Evolutionary conservation across 371 early-diverging fungal genomes (phyloP).

Genomic region (Capillidium heterosporum): DNA sequence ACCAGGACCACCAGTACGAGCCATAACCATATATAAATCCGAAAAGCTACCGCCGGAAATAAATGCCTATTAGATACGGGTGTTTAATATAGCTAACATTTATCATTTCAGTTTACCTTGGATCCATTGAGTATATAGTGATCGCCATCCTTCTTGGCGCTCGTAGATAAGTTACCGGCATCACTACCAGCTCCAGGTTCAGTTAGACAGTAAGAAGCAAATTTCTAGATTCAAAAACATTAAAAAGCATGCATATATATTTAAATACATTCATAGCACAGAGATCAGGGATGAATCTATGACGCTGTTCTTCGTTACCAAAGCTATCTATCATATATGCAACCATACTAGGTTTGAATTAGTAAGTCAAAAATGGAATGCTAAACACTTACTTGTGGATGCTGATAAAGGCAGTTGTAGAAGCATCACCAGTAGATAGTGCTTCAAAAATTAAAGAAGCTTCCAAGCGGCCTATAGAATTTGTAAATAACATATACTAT

Average conservation of each 20-base stretch:
- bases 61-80: slow-evolving; percentile 20
- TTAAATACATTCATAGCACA: slow-evolving; percentile 18
- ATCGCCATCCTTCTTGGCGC: slow-evolving; percentile 44
- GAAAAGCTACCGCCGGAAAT: slow-evolving; percentile 37
- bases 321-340: slow-evolving; percentile 41
- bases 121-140: slow-evolving; percentile 58
- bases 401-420: slow-evolving; percentile 35
- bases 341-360: slow-evolving; percentile 18
- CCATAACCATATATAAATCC: slow-evolving; percentile 42
- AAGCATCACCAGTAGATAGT: slow-evolving; percentile 27
- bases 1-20: slow-evolving; percentile 31
- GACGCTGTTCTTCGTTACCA: slow-evolving; percentile 22
- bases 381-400: slow-evolving; percentile 26
- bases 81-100: background rate
- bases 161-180: slow-evolving; percentile 41
- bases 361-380: background rate
- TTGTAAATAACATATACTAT: background rate
- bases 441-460: slow-evolving; percentile 35
- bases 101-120: slow-evolving; percentile 17
- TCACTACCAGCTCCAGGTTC: slow-evolving; percentile 69
- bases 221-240: slow-evolving; percentile 1
- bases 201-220: slow-evolving; percentile 44
- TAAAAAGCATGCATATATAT: background rate
- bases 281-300: slow-evolving; percentile 24
- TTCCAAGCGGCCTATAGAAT: slow-evolving; percentile 16